phyloP scores from a whole-genome alignment of 208 protist species.

The Wallacemonas sp. region DNA sequence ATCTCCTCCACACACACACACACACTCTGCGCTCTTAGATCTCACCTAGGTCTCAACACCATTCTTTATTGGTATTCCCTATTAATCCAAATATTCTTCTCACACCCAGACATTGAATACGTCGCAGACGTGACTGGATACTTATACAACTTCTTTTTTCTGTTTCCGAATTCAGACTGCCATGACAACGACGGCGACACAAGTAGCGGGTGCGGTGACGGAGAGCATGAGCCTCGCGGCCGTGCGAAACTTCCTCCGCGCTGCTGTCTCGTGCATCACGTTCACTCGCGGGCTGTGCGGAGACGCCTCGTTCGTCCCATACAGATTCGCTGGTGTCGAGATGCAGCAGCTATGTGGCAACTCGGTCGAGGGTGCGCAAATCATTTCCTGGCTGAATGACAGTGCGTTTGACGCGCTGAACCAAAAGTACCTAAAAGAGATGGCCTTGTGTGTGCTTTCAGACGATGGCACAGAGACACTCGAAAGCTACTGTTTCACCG shows the following conservation, averaged over 20 bases:
- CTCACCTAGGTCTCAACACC: too few species aligned
- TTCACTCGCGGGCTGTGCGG: slow-evolving; percentile 74
- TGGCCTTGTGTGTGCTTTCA: slow-evolving; percentile 76
- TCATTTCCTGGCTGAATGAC: slow-evolving; percentile 78
- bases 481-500: slow-evolving; percentile 77
- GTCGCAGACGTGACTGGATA: too few species aligned
- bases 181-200: neutral
- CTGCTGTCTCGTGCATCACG: slow-evolving; percentile 74
- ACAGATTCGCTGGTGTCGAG: slow-evolving; percentile 1
- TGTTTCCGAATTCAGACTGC: neutral
- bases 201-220: slow-evolving; percentile 38
- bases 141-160: slow-evolving; percentile 1
- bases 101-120: too few species aligned
- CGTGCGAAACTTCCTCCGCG: slow-evolving; percentile 80
- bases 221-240: slow-evolving; percentile 80
- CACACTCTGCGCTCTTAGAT: too few species aligned
- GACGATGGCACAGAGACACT: slow-evolving; percentile 52
- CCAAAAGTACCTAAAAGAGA: slow-evolving; percentile 73
- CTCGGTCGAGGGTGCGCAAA: slow-evolving; percentile 3
- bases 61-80: too few species aligned
- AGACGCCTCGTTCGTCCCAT: slow-evolving; percentile 53
- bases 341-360: slow-evolving; percentile 10
- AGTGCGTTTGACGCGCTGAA: slow-evolving; percentile 85
- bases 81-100: too few species aligned
- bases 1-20: too few species aligned